Conservation (phyloP, 352 stramenopile species). For the Phytophthora crassamura region DNA sequence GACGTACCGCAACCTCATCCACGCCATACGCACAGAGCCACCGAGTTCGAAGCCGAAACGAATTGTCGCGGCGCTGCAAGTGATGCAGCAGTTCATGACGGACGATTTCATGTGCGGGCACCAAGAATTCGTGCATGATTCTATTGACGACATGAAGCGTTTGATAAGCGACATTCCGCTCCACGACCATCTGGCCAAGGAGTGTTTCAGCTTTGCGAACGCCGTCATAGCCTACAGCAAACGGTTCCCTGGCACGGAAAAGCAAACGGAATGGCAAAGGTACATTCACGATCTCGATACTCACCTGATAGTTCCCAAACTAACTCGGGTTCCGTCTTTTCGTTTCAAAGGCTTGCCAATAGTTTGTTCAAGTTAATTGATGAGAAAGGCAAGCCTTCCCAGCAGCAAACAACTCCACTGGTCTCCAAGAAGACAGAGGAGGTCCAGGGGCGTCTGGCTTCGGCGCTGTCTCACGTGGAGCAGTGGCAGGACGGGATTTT, state of each 20-base stretch:
- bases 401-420: neutral
- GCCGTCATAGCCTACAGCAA: conserved; percentile 19
- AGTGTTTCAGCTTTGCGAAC: conserved; percentile 18
- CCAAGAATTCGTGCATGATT: conserved; percentile 1
- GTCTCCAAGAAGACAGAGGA: conserved; percentile 8
- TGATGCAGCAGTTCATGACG: conserved; percentile 27
- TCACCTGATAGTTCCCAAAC: too few relatives aligned
- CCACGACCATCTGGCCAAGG: conserved; percentile 4
- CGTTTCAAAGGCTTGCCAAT: conserved; percentile 12
- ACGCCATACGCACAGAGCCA: neutral
- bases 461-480: conserved; percentile 17
- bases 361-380: conserved; percentile 6
- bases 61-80: conserved; percentile 19
- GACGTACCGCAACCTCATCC: conserved; percentile 7
- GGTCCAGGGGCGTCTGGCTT: neutral
- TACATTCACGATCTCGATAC: neutral
- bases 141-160: neutral
- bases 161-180: conserved; percentile 20
- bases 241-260: neutral
- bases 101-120: conserved; percentile 9
- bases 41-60: neutral
- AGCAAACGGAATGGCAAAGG: conserved; percentile 21
- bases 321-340: neutral
- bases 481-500: conserved; percentile 42
- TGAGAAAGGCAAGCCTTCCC: neutral